Conservation (phyloP, 225 moss, liverwort and hornwort genomes). For the Straminergon stramineum region DNA sequence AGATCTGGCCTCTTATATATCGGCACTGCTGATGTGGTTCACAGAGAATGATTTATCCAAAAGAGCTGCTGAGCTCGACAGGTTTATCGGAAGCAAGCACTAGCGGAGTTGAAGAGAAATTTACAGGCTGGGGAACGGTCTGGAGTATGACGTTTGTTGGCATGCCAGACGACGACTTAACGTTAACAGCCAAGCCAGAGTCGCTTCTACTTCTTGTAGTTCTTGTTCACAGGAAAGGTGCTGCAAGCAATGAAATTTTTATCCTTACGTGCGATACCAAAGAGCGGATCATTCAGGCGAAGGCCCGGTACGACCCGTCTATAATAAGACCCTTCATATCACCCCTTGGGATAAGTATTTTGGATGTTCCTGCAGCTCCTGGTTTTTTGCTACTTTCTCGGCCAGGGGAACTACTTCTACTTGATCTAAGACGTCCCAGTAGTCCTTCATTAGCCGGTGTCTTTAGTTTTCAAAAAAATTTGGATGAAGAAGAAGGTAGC, state of each 20-base stretch:
- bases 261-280: constrained; percentile 57
- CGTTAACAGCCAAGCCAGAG: constrained; percentile 14
- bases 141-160: constrained; percentile 97
- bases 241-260: constrained; percentile 58
- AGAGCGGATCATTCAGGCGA: constrained; percentile 48
- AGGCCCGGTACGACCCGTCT: constrained; percentile 56
- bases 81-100: constrained; percentile 37
- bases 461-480: constrained; percentile 34
- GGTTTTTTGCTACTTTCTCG: constrained; percentile 81
- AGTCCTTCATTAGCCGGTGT: constrained; percentile 24
- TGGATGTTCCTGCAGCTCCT: constrained; percentile 76
- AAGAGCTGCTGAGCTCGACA: constrained; percentile 29
- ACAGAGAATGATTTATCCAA: constrained; percentile 60
- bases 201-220: constrained; percentile 50
- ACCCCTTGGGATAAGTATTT: constrained; percentile 48
- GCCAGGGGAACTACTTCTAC: constrained; percentile 68
- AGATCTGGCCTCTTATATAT: not conserved
- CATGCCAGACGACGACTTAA: constrained; percentile 35
- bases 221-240: constrained; percentile 69
- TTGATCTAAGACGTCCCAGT: constrained; percentile 70
- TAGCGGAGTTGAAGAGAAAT: constrained; percentile 34
- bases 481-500: constrained; percentile 83
- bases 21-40: not conserved
- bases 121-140: constrained; percentile 70
- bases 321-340: constrained; percentile 18